Conservation (phyloP, 768 basidiomycete genomes). For the Suillus placidus region DNA sequence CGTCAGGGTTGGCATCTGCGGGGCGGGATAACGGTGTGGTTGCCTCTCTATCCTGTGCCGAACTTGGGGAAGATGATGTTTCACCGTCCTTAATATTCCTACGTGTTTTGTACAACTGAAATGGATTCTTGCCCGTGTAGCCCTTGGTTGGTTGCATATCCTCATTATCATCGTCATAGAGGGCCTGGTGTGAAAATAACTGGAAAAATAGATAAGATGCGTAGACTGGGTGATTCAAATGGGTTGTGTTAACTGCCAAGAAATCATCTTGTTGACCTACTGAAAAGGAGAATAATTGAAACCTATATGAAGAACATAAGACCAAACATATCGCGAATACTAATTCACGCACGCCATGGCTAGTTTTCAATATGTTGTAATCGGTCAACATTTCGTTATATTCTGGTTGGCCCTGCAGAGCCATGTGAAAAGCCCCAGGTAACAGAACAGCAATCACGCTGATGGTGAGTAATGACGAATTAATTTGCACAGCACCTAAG, state of each 20-base stretch:
- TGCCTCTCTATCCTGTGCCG: background rate
- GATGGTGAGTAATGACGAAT: constrained; percentile 72
- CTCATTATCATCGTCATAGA: constrained; percentile 59
- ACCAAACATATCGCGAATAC: background rate
- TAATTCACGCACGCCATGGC: constrained; percentile 62
- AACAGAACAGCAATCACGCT: constrained; percentile 80
- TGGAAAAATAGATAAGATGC: constrained; percentile 75
- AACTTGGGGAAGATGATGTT: background rate
- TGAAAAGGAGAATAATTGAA: constrained; percentile 75
- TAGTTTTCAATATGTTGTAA: constrained; percentile 71
- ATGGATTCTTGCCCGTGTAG: constrained; percentile 47
- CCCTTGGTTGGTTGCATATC: constrained; percentile 41
- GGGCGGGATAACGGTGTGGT: background rate
- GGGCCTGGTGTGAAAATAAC: constrained; percentile 72
- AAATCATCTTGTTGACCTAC: constrained; percentile 42
- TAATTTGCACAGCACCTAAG: constrained; percentile 70
- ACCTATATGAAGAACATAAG: constrained; percentile 45
- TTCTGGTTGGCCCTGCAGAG: constrained; percentile 38
- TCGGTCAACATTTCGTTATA: constrained; percentile 25
- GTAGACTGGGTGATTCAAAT: constrained; percentile 55
- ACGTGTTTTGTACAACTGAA: background rate
- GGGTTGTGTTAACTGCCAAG: constrained; percentile 1
- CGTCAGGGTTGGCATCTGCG: background rate
- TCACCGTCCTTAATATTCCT: background rate
- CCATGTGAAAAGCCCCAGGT: constrained; percentile 76